phyloP scores from a whole-genome alignment of 2,329 filamentous ascomycete species.

The Ceratocystis destructans region DNA sequence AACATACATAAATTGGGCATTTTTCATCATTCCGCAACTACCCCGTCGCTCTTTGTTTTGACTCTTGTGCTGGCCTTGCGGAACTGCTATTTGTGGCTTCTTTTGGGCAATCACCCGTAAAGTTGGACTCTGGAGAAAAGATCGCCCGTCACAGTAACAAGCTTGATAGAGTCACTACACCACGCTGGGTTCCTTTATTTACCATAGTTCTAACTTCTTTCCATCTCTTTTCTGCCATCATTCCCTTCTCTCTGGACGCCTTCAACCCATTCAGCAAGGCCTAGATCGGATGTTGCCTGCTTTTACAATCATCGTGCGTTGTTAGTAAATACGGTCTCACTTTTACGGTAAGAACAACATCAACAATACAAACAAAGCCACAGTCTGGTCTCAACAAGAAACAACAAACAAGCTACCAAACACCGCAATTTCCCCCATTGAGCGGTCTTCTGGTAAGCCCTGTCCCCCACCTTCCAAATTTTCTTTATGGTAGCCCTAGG shows the following conservation, averaged over 20 bases:
- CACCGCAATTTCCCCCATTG: not conserved
- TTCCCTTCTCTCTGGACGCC: not conserved
- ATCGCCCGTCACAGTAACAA: not conserved
- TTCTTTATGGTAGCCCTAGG: not conserved
- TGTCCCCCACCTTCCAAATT: not conserved
- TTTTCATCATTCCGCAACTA: no score
- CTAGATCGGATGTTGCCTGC: not conserved
- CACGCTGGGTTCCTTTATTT: not conserved
- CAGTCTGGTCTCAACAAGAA: slow-evolving; percentile 1
- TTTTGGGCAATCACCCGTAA: not conserved
- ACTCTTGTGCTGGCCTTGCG: not conserved
- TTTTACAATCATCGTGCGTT: not conserved
- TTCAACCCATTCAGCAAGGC: not conserved
- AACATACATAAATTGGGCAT: no score
- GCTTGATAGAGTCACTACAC: not conserved
- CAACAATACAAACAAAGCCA: not conserved
- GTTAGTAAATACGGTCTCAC: not conserved
- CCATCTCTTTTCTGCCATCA: not conserved
- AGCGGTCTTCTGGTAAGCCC: not conserved
- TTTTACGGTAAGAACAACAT: not conserved
- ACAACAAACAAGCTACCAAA: not conserved
- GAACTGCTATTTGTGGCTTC: not conserved
- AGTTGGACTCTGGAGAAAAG: not conserved
- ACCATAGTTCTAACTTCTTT: not conserved
- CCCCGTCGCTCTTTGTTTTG: not conserved